A percentile compares a stretch with the other conserved stretches of the same genome.
Evolutionary conservation across 2,329 filamentous ascomycete species (phyloP).

Genomic region (Xylariaceae sp.): DNA sequence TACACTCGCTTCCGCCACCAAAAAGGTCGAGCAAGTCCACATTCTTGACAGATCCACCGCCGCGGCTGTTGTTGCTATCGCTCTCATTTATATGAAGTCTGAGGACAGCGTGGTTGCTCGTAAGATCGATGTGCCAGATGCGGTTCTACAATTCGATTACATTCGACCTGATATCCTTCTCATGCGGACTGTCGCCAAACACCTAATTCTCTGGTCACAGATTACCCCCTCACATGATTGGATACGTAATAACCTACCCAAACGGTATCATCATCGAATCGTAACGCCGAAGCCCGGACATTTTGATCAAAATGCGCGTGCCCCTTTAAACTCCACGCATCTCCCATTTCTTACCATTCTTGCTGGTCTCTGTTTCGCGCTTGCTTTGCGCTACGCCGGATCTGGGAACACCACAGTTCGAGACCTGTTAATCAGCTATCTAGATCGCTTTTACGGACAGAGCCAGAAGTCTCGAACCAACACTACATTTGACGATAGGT

Average conservation of each 20-base stretch:
- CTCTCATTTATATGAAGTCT: slow-evolving; percentile 96
- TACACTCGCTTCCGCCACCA: slow-evolving; percentile 78
- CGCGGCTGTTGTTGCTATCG: slow-evolving; percentile 84
- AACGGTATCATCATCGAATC: slow-evolving; percentile 60
- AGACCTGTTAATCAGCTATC: slow-evolving; percentile 76
- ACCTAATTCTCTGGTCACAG: slow-evolving; percentile 87
- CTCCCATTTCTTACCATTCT: slow-evolving; percentile 92
- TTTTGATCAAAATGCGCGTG: slow-evolving; percentile 31
- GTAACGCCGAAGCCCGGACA: slow-evolving; percentile 52
- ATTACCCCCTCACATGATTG: slow-evolving; percentile 72
- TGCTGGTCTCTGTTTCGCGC: slow-evolving; percentile 79
- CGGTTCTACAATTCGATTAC: slow-evolving; percentile 88
- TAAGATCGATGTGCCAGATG: slow-evolving; percentile 91
- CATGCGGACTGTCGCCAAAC: slow-evolving; percentile 80
- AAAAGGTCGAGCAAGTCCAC: slow-evolving; percentile 88
- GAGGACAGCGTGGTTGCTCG: slow-evolving; percentile 80
- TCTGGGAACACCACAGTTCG: slow-evolving; percentile 67
- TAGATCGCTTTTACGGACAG: slow-evolving; percentile 82
- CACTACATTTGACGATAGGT: slow-evolving; percentile 72
- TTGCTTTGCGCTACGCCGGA: slow-evolving; percentile 71
- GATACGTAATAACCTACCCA: slow-evolving; percentile 71
- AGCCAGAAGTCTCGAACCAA: slow-evolving; percentile 42
- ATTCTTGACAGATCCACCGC: slow-evolving; percentile 89
- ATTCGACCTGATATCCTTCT: slow-evolving; percentile 90
- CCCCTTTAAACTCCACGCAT: slow-evolving; percentile 68